Base-by-base conservation (phyloP, 495 filamentous ascomycete genomes). In the Daldinia bambusicola region DNA sequence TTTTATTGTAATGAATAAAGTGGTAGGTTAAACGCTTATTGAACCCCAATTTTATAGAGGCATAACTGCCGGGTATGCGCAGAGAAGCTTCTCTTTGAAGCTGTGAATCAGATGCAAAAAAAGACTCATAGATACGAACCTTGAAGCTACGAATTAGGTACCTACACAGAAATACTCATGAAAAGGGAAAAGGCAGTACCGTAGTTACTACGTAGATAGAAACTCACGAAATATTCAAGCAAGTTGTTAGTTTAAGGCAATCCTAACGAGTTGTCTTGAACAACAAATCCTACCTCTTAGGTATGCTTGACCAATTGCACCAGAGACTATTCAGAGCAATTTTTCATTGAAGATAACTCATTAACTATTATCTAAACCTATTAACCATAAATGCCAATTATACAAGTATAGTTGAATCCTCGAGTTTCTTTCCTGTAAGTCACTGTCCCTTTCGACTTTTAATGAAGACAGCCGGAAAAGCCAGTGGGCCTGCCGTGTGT, bases 401-500 rank as follows among this genome's bases (percentile, higher is more conserved):
- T 48, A 20, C 18, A 22, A 22, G 4, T 6, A 22, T 48, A 20
- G 3, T 22, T 8, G 7, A 8, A 2, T 48, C 9, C 43, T 16
- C 43, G 6, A 20, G 16, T 6, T 48, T 48, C 43, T 48, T 10
- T 18, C 20, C 16, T 6, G 8, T 8, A n/a, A 48, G 43, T 48
- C 43, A 48, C 43, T 22, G 43, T 8, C 43, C 18, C 8, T 48
- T 16, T 2, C 16, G 16, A 18, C 18, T 16, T 22, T 48, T 48
- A 8, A 48, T 22, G 43, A 48, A 48, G 16, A 22, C 55, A 90
- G 84, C 76, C 92, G 89, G 22, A 52, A 7, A 22, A 52, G 50
- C 18, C 92, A 84, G 72, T 96, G 93, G 51, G 88, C 89, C 63
- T 96, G 90, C 41, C 91, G 79, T 9, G 93, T 95, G 55, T 87